Evolutionary conservation across 225 moss, liverwort and hornwort genomes (phyloP).

Genomic region (Antitrichia curtipendula): DNA sequence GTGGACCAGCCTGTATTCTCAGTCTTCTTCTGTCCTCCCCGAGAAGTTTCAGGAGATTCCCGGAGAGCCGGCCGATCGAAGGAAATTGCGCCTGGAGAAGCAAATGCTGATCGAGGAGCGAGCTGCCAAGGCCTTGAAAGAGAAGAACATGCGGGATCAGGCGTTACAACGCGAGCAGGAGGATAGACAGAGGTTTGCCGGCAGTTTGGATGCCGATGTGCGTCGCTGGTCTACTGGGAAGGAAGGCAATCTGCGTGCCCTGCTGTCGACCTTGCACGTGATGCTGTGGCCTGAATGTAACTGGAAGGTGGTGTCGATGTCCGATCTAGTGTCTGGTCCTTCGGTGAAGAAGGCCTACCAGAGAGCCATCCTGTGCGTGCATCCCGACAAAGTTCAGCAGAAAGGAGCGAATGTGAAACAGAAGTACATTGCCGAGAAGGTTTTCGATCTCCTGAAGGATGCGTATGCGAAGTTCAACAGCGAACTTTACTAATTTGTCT

Average conservation of each 20-base stretch:
- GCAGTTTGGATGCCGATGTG: slow-evolving; percentile 77
- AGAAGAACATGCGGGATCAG: slow-evolving; percentile 90
- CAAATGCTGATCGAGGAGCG: slow-evolving; percentile 72
- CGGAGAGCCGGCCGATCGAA: slow-evolving; percentile 32
- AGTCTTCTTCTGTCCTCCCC: neutral
- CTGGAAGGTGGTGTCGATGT: slow-evolving; percentile 70
- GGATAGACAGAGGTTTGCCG: slow-evolving; percentile 64
- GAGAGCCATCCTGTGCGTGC: slow-evolving; percentile 78
- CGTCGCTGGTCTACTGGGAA: slow-evolving; percentile 87
- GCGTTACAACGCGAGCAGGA: slow-evolving; percentile 76
- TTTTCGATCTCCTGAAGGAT: slow-evolving; percentile 63
- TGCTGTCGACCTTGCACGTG: slow-evolving; percentile 74
- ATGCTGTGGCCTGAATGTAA: slow-evolving; percentile 96
- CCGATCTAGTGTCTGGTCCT: slow-evolving; percentile 56
- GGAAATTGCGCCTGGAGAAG: slow-evolving; percentile 56
- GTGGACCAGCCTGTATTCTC: slow-evolving; percentile 42
- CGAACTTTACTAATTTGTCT: slow-evolving; percentile 13
- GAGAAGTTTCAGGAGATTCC: slow-evolving; percentile 51
- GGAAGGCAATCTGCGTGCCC: slow-evolving; percentile 87
- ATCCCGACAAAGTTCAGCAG: slow-evolving; percentile 92
- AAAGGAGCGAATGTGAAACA: slow-evolving; percentile 76
- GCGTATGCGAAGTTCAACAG: slow-evolving; percentile 38
- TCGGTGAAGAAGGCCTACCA: slow-evolving; percentile 84
- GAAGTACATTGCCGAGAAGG: slow-evolving; percentile 79
- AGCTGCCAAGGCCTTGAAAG: slow-evolving; percentile 62